These are phyloP conservation scores for Leucocoprinus sp. DNA, from an alignment of 768 basidiomycete genomes.

Conservation along the genomic window DNA sequence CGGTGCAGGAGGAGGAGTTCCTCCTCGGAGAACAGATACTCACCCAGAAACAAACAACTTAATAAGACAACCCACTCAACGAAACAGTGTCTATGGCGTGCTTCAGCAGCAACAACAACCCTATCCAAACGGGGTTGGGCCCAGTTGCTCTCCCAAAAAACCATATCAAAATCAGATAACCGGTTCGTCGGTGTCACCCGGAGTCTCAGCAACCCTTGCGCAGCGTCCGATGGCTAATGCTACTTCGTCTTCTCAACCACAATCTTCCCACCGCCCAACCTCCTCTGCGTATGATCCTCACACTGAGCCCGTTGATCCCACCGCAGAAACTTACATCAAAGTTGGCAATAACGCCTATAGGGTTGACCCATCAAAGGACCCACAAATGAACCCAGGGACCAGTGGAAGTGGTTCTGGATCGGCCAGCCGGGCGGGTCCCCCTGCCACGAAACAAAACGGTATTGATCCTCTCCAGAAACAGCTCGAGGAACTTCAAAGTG, in stretches of 20 bases:
- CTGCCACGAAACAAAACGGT: constrained; percentile 18
- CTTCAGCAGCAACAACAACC: constrained; percentile 15
- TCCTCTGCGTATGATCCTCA: constrained; percentile 13
- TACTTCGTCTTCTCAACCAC: constrained; percentile 19
- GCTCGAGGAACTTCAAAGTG: constrained; percentile 50
- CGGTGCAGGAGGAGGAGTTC: constrained; percentile 50
- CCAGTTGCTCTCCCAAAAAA: constrained; percentile 9
- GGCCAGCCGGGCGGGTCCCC: constrained; percentile 7
- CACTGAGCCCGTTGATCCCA: constrained; percentile 57
- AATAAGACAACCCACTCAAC: constrained; percentile 27
- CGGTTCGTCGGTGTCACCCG: constrained; percentile 13
- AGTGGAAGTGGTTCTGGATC: constrained; percentile 1
- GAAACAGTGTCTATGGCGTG: constrained; percentile 13
- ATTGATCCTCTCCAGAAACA: constrained; percentile 63
- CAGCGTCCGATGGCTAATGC: constrained; percentile 18
- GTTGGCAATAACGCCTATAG: constrained; percentile 61
- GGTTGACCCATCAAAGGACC: constrained; percentile 58
- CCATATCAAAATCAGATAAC: constrained; percentile 7
- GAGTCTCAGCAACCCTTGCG: constrained; percentile 16
- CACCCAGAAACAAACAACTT: constrained; percentile 20
- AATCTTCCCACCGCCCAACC: neutral
- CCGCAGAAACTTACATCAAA: constrained; percentile 58
- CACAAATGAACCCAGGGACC: constrained; percentile 28
- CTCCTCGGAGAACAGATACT: constrained; percentile 27
- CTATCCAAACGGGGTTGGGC: constrained; percentile 23